These are phyloP conservation scores for Kwoniella shivajii DNA, from an alignment of 1,284 basidiomycete genomes.

Conservation along the genomic window DNA sequence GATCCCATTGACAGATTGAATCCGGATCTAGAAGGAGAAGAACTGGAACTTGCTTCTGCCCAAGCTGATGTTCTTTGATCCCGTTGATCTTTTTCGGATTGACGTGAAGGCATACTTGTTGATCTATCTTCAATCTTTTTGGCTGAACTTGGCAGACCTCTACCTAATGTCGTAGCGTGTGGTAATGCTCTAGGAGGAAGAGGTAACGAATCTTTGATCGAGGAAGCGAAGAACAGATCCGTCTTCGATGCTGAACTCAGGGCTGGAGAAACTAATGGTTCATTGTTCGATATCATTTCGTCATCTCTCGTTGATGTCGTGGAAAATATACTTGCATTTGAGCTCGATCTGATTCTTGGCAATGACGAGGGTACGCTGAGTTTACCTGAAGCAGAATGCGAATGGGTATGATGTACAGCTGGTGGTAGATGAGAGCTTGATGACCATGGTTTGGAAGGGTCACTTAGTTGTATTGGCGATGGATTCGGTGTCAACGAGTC, in stretches of 20 bases:
- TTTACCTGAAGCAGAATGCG: background rate
- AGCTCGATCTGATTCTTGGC: conserved; percentile 9
- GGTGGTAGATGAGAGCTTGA: conserved; percentile 2
- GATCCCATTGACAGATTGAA: too few species aligned
- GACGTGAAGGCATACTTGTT: conserved; percentile 11
- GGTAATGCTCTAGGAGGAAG: conserved; percentile 36
- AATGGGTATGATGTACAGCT: background rate
- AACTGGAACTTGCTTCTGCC: conserved; percentile 7
- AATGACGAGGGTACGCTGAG: conserved; percentile 4
- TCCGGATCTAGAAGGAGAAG: background rate
- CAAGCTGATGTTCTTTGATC: conserved; percentile 1
- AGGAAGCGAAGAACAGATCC: conserved; percentile 45
- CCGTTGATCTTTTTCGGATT: background rate
- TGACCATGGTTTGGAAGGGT: conserved; percentile 14
- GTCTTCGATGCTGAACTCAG: conserved; percentile 42
- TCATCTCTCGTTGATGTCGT: conserved; percentile 1
- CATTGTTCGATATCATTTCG: background rate
- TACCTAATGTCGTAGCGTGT: conserved; percentile 16
- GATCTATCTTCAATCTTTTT: conserved; percentile 19
- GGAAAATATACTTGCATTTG: conserved; percentile 12
- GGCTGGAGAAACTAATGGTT: conserved; percentile 29
- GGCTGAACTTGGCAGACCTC: conserved; percentile 14
- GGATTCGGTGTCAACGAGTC: conserved; percentile 21
- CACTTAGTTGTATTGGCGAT: conserved; percentile 7
- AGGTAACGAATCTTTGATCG: conserved; percentile 27